Base-by-base conservation (phyloP, 345 rosid genomes). In the Euphorbia tirucalli region DNA sequence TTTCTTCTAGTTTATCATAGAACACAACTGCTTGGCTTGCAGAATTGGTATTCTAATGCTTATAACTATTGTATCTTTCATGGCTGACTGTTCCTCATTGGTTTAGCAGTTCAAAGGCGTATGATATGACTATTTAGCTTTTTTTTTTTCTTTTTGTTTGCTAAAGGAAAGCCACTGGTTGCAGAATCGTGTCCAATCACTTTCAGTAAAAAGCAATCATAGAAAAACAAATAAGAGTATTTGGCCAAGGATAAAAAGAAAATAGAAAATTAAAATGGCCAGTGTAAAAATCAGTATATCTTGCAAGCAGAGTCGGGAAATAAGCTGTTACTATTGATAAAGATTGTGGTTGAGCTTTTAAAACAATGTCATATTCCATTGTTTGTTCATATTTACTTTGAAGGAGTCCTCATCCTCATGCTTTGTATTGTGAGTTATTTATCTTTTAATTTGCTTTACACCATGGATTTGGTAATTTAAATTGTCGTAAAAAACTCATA, bases 361-460 rank as follows among this genome's bases (percentile, higher is more conserved):
- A 32, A 39, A 61, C 65, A 61, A n/a, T 56, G 21, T 39, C 10
- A 37, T 19, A 4, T 35, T 62, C 52, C 46, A 22, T 52, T n/a
- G 11, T 41, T 13, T 25, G 13, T 27, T 65, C 13, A 28, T 11
- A 69, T 24, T 8, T 37, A 56, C 52, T 56, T 69, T 69, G 54
- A 68, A 11, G 63, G 62, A 19, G 58, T 25, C 62, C 68, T 15
- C 49, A 69, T 69, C 52, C 64, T 27, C 35, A 55, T 55, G 14
- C 21, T 68, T 56, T 57, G 63, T n/a, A 6, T 27, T 66, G 19
- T n/a, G 19, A 44, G 58, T 11, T 14, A 3, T 31, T 58, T 5
- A 31, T 18, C 32, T 32, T 55, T 24, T 68, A 49, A 7, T 52
- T 28, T 18, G 0, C 9, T 37, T 61, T 18, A n/a, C 9, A 14